phyloP scores from a whole-genome alignment of 2,329 filamentous ascomycete genomes.

The Alternaria viburni region DNA sequence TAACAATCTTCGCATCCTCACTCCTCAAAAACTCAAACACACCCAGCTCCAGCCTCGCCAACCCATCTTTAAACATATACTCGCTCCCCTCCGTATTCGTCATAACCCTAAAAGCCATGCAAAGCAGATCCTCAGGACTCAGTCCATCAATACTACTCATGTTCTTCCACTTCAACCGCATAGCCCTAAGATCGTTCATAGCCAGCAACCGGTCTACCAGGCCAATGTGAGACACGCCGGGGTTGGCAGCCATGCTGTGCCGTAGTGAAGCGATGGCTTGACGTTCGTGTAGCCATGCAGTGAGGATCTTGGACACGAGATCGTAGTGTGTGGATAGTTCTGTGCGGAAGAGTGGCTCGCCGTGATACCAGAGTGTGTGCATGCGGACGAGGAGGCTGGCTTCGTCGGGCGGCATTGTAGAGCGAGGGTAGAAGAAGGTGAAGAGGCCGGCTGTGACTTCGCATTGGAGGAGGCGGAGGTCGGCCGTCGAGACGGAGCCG shows the following conservation, averaged over 20 bases:
- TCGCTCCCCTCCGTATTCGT: constrained; percentile 45
- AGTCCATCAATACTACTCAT: constrained; percentile 42
- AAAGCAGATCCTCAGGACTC: constrained; percentile 44
- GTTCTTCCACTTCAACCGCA: constrained; percentile 46
- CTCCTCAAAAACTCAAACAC: constrained; percentile 41
- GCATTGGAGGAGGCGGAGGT: constrained; percentile 38
- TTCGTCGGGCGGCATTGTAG: constrained; percentile 32
- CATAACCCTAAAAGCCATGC: constrained; percentile 38
- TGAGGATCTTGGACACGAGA: constrained; percentile 34
- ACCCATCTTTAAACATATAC: constrained; percentile 42
- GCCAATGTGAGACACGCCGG: constrained; percentile 32
- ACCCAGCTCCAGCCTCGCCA: constrained; percentile 34
- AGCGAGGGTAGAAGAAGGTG: constrained; percentile 39
- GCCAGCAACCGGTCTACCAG: constrained; percentile 42
- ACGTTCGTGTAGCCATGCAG: constrained; percentile 40
- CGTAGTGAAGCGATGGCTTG: constrained; percentile 36
- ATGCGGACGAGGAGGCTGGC: constrained; percentile 31
- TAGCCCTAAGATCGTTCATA: constrained; percentile 43
- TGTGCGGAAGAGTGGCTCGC: constrained; percentile 32
- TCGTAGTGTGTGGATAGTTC: constrained; percentile 37
- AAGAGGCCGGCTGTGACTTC: constrained; percentile 41
- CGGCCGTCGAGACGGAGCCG: constrained; percentile 13
- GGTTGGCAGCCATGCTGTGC: constrained; percentile 27
- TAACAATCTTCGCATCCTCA: constrained; percentile 43
- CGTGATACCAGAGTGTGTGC: constrained; percentile 37